Base-by-base conservation (phyloP, 768 basidiomycete genomes). In the Lactarius hengduanensis region DNA sequence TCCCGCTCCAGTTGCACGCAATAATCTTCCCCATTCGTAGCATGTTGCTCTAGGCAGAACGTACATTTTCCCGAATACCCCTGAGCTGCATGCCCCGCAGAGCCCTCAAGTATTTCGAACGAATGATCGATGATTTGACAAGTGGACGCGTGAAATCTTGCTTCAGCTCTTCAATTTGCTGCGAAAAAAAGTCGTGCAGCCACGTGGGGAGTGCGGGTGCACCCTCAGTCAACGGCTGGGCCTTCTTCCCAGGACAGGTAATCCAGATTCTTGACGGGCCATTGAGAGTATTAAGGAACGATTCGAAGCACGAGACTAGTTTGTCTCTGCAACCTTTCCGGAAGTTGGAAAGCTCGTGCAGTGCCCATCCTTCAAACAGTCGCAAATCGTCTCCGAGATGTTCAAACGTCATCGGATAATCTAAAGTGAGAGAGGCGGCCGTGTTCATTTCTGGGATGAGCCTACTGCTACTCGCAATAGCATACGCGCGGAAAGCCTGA, bases 401-500 rank as follows among this genome's bases (percentile, higher is more conserved):
- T 36, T 62, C 36, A 43, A 43, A 26, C 20, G 65, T 57, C 54
- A 54, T 43, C 16, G 65, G 61, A 16, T 18, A 55, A 28, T 38
- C 38, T 4, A 62, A 20, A 3, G 61, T 62, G 53, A 38, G 61
- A 15, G 34, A 2, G 16, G 61, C 61, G 22, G 53, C 36, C 4
- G 13, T 28, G 3, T 30, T 32, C 38, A 41, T 40, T 20, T 62
- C 61, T 26, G 53, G 53, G 6, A 38, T 30, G 38, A 62, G 61
- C 34, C 59, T 56, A 9, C 38, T 8, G 13, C 59, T n/a, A 30
- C 63, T 68, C 6, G 67, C 69, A 40, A 69, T 47, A 22, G 62
- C 65, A 62, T 68, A 72, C 2, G 67, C 59, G 18, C 67, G 71
- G 45, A 67, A 64, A 2, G 69, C 55, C 32, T 67, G 16, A 22